Base-by-base conservation (phyloP, 495 filamentous ascomycete species). In the Tricharina praecox region DNA sequence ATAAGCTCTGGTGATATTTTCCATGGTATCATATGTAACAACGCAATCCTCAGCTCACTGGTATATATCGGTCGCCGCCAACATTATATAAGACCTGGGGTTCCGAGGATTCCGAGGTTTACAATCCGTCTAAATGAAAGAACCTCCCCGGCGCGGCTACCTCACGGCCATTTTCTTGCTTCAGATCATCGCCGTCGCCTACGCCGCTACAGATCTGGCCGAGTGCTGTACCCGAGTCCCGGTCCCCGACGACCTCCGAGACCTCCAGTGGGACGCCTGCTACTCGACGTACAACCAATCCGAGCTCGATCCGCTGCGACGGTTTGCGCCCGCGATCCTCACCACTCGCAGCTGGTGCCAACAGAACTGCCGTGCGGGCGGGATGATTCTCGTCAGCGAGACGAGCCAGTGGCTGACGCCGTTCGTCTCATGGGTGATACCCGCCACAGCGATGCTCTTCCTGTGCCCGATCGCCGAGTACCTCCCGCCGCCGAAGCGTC, bases 371-470 rank as follows among this genome's bases (percentile, higher is more conserved):
- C 50, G 53, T 19, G 30, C 23, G 21, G 47, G 44, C 18, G 54
- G 50, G 7, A 18, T 32, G 9, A 53, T 58, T 24, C 10, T 24
- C 11, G 21, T 45, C 30, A 58, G 54, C 23, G 43, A 50, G 13
- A 58, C 55, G 9, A 53, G 32, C 23, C 54, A 58, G 41, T 58
- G 55, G 55, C 19, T 58, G 24, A 48, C 54, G 4, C 55, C 55
- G 20, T 48, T 58, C 7, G 44, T 50, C 11, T 45, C 54, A 24
- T 58, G 55, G 55, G 46, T 58, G 2, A 53, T 58, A n/a, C 55
- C 55, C 11, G 55, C 55, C 28, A 47, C 50, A 3, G 54, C 55
- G 3, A 19, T 58, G 21, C n/a, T 58, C 15, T 45, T 58, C 16
- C 26, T 58, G 16, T 9, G 57, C 7, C 55, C 55, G 3, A 58